phyloP scores from a whole-genome alignment of 805 yeast genomes.

The Isabelozyma gotoi region DNA sequence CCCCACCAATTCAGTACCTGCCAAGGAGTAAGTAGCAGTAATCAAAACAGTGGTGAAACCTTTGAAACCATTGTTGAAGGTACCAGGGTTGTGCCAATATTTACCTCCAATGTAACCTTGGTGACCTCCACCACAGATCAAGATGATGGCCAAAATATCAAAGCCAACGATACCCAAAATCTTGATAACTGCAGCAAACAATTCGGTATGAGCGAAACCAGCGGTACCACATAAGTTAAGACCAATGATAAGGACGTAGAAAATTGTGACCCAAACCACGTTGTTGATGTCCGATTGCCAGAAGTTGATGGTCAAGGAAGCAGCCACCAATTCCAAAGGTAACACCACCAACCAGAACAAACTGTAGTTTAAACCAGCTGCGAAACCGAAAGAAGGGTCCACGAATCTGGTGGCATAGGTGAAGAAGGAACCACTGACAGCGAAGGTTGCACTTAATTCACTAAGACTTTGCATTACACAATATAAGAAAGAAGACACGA shows the following conservation, averaged over 20 bases:
- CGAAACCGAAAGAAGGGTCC: conserved; percentile 46
- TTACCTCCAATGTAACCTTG: conserved; percentile 38
- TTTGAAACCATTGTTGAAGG: conserved; percentile 41
- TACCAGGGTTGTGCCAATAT: conserved; percentile 37
- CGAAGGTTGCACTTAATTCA: conserved; percentile 37
- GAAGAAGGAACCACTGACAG: conserved; percentile 42
- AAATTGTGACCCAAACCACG: conserved; percentile 42
- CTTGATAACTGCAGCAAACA: conserved; percentile 33
- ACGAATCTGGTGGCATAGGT: conserved; percentile 40
- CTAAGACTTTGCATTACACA: conserved; percentile 45
- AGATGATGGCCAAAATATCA: conserved; percentile 37
- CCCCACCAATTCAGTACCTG: conserved; percentile 43
- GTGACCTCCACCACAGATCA: conserved; percentile 43
- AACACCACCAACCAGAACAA: conserved; percentile 44
- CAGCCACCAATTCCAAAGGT: conserved; percentile 43
- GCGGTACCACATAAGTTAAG: conserved; percentile 34
- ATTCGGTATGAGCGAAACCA: conserved; percentile 41
- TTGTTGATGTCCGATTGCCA: conserved; percentile 39
- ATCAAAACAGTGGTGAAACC: conserved; percentile 39
- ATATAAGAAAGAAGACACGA: conserved; percentile 39
- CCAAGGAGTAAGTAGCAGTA: conserved; percentile 42
- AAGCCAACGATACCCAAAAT: conserved; percentile 40
- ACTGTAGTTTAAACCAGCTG: conserved; percentile 47
- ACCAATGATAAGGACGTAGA: conserved; percentile 34
- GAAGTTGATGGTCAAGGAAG: conserved; percentile 39